Evolutionary conservation across 2,329 filamentous ascomycete genomes (phyloP).

Genomic region (Neopestalotiopsis clavispora): DNA sequence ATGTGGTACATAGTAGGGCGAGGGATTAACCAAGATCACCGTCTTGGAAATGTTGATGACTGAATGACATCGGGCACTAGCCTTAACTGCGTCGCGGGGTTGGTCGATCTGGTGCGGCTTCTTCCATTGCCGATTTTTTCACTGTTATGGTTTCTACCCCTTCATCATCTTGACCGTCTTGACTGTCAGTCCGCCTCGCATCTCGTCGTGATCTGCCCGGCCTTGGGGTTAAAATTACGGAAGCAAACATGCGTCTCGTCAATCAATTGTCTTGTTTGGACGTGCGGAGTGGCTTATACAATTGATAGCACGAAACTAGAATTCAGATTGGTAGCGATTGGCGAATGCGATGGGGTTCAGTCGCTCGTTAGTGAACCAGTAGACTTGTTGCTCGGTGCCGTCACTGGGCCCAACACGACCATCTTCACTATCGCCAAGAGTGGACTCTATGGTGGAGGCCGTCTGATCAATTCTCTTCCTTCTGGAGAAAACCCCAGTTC

Average conservation of each 20-base stretch:
- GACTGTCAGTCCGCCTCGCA: background rate
- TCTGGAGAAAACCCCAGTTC: background rate
- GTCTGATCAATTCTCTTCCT: background rate
- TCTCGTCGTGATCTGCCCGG: background rate
- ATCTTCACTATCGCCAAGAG: background rate
- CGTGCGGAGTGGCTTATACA: background rate
- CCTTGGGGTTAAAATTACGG: background rate
- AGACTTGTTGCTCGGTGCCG: background rate
- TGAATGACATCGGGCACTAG: background rate
- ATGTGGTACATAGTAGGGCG: background rate
- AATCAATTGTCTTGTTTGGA: background rate
- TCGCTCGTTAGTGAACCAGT: background rate
- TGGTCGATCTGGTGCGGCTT: background rate
- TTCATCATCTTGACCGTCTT: background rate
- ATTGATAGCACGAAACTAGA: background rate
- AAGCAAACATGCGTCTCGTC: background rate
- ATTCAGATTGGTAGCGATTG: background rate
- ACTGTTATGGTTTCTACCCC: too few species aligned
- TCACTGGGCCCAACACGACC: background rate
- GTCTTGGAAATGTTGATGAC: background rate
- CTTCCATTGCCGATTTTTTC: background rate
- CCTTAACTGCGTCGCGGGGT: background rate
- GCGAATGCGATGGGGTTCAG: background rate
- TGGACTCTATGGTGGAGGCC: background rate
- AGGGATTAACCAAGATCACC: slow-evolving; percentile 1